Conservation (phyloP, 257 asterid species). For the Coffea eugenioides region DNA sequence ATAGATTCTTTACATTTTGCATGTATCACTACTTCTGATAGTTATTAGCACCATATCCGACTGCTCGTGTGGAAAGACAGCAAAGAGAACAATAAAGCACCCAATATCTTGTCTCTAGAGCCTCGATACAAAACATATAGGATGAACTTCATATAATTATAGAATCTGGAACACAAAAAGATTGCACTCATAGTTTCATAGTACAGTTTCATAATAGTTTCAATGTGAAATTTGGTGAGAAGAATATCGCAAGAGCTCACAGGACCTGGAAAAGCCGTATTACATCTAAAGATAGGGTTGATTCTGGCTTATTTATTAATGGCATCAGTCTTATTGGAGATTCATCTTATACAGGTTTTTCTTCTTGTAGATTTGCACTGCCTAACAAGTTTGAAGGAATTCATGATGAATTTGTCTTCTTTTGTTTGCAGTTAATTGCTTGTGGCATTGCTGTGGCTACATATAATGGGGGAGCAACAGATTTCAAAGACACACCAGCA, state of each 20-base stretch:
- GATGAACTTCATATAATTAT: neutral
- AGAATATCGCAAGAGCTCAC: neutral
- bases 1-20: neutral
- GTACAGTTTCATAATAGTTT: neutral
- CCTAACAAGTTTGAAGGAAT: neutral
- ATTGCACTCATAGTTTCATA: neutral
- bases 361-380: neutral
- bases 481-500: constrained; percentile 79
- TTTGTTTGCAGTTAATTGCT: constrained; percentile 54
- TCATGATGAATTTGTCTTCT: constrained; percentile 3
- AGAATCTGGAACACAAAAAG: neutral
- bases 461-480: constrained; percentile 86
- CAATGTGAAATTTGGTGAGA: neutral
- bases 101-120: neutral
- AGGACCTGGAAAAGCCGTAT: neutral
- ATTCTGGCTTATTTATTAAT: neutral
- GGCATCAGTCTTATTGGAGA: neutral
- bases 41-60: neutral
- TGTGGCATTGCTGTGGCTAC: constrained; percentile 84
- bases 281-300: neutral
- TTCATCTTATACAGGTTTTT: neutral
- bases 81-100: neutral
- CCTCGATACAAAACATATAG: neutral
- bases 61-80: neutral
- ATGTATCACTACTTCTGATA: neutral